Base-by-base conservation (phyloP, 2,329 filamentous ascomycete genomes). In the Pezicula radicicola region DNA sequence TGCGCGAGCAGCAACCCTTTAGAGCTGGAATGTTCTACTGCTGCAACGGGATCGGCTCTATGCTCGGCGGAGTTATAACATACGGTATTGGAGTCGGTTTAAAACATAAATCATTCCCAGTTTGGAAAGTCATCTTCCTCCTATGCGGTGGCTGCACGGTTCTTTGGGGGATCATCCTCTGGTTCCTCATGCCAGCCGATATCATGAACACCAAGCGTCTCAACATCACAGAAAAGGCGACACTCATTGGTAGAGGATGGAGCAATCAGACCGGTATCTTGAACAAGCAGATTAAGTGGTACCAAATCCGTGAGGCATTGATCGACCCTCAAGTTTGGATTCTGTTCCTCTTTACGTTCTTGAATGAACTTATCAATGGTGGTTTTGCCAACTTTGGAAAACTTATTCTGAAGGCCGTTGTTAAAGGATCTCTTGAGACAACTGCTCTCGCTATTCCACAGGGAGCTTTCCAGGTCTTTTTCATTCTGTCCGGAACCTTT, bases 1-100 rank as follows among this genome's bases (percentile, higher is more conserved):
- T 85, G 1, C 84, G 84, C 64, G 74, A 75, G 49, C 84, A 88
- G 63, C 84, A 88, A 66, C 81, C 80, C 2, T 71, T 74, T 1
- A 72, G 85, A 3, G 79, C 79, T 2, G 78, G 77, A 2, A 76
- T 86, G 49, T 88, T 87, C 86, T 69, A 77, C 72, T 48, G 85
- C 83, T 72, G 84, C 83, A 56, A 82, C 79, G 16, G 78, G 74
- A 48, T 83, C 75, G 2, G 81, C 80, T 65, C 50, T 3, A 82
- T 85, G 30, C 72, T 85, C 27, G 83, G 83, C 15, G 81, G 83
- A 2, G 56, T 82, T 3, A 67, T 85, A 1, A 80, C 81, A 2
- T 86, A 85, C 57, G 81, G 50, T 9, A 58, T 60, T 13, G 57
- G 57, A 3, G 18, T 21, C 5, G 42, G 42, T 33, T 13, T 45